Evolutionary conservation across 139 green algal genomes (phyloP).

Genomic region (Chlorokybus atmophyticus): DNA sequence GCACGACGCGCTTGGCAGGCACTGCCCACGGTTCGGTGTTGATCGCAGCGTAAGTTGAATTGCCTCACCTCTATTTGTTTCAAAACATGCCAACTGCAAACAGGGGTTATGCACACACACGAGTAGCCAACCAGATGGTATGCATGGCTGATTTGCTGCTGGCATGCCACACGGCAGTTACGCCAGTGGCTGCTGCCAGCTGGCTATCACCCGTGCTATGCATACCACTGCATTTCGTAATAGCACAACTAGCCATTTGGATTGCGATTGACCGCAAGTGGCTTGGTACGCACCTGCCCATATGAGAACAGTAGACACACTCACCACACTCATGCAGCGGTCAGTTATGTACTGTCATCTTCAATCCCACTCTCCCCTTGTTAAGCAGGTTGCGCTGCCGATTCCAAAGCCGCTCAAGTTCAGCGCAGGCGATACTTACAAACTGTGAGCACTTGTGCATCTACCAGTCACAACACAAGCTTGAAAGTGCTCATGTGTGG

Average conservation of each 20-base stretch:
- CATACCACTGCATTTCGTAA: neutral
- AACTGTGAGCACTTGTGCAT: too few relatives aligned
- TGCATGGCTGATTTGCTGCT: neutral
- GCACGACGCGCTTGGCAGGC: constrained; percentile 23
- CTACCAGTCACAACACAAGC: too few relatives aligned
- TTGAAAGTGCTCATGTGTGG: too few relatives aligned
- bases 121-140: too few relatives aligned
- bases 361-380: neutral
- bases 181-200: neutral
- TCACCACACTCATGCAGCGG: neutral
- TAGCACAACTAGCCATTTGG: neutral
- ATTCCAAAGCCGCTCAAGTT: constrained; percentile 13
- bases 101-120: too few relatives aligned
- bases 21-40: constrained; percentile 23
- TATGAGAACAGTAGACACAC: too few relatives aligned
- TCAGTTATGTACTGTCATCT: neutral
- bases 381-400: constrained; percentile 20
- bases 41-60: constrained; percentile 5
- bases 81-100: too few relatives aligned
- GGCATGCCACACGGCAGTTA: neutral
- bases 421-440: constrained; percentile 15
- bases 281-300: too few relatives aligned
- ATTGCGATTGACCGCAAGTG: too few relatives aligned
- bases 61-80: neutral
- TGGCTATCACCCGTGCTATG: too few relatives aligned